phyloP scores from a whole-genome alignment of 805 yeast species.

The Cyberlindnera japonica region DNA sequence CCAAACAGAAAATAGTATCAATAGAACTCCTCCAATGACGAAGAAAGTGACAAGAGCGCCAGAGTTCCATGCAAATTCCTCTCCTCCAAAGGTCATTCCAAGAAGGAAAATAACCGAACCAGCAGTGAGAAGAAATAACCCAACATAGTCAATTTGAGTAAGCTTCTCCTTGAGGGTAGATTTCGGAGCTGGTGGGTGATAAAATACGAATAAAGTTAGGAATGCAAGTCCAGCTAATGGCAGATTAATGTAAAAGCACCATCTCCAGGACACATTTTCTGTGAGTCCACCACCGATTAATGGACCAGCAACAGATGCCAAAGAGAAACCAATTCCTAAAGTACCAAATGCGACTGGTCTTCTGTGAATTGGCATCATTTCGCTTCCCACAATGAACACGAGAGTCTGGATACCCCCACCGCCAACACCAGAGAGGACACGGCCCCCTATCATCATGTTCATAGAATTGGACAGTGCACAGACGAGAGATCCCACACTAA shows the following conservation, averaged over 20 bases:
- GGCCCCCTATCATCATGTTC: constrained; percentile 62
- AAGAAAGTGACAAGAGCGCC: constrained; percentile 47
- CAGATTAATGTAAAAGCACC: constrained; percentile 70
- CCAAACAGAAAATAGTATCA: not conserved
- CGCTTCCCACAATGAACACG: constrained; percentile 53
- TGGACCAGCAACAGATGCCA: constrained; percentile 58
- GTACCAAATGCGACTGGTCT: constrained; percentile 19
- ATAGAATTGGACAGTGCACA: constrained; percentile 51
- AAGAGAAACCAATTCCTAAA: constrained; percentile 36
- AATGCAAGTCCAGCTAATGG: constrained; percentile 57
- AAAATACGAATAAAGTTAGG: constrained; percentile 31
- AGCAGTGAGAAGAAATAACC: not conserved
- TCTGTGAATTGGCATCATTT: constrained; percentile 34
- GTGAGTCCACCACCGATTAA: constrained; percentile 65
- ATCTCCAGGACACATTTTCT: constrained; percentile 60
- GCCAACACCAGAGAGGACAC: constrained; percentile 58
- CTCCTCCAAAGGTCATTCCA: constrained; percentile 48
- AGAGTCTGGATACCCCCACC: constrained; percentile 39
- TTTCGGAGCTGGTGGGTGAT: not conserved
- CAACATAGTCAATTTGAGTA: not conserved
- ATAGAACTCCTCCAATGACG: constrained; percentile 25
- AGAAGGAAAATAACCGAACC: not conserved
- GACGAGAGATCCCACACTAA: constrained; percentile 43
- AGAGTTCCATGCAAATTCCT: constrained; percentile 47
- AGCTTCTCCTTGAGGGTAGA: not conserved